These are phyloP conservation scores for Boletus insuetus DNA, from an alignment of 768 basidiomycete genomes.

Conservation along the genomic window DNA sequence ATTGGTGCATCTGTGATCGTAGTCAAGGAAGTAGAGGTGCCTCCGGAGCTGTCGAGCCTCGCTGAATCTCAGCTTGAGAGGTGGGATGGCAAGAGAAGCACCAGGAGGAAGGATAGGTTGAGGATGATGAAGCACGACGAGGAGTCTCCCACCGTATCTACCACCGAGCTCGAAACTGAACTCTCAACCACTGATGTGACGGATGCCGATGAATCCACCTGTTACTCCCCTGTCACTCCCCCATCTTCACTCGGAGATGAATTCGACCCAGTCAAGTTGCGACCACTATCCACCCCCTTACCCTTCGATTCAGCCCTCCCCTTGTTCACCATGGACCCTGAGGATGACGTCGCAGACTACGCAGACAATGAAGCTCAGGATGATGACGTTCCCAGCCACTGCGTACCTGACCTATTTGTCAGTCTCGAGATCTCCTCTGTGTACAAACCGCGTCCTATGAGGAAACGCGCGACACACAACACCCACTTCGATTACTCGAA, in stretches of 20 bases:
- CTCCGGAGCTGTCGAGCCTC: slow-evolving; percentile 44
- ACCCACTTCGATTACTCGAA: slow-evolving; percentile 6
- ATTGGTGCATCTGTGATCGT: slow-evolving; percentile 91
- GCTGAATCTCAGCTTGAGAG: slow-evolving; percentile 30
- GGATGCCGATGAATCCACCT: slow-evolving; percentile 35
- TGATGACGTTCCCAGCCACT: background rate
- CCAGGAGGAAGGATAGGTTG: slow-evolving; percentile 33
- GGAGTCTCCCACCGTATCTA: slow-evolving; percentile 33
- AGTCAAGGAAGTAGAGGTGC: slow-evolving; percentile 84
- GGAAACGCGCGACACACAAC: slow-evolving; percentile 38
- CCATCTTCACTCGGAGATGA: slow-evolving; percentile 5
- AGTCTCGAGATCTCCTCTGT: slow-evolving; percentile 70
- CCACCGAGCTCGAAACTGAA: slow-evolving; percentile 41
- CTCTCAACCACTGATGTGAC: slow-evolving; percentile 35
- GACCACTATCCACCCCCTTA: slow-evolving; percentile 2
- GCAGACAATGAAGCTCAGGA: slow-evolving; percentile 25
- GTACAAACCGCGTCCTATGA: slow-evolving; percentile 69
- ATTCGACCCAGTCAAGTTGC: background rate
- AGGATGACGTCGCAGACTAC: slow-evolving; percentile 34
- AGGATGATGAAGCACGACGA: slow-evolving; percentile 27
- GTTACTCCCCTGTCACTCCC: slow-evolving; percentile 5
- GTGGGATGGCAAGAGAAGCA: slow-evolving; percentile 39
- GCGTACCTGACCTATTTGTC: slow-evolving; percentile 34
- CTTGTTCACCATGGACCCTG: slow-evolving; percentile 50
- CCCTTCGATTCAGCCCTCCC: slow-evolving; percentile 30